These are phyloP conservation scores for Lagerstroemia speciosa DNA, from an alignment of 345 rosid genomes.

Conservation along the genomic window DNA sequence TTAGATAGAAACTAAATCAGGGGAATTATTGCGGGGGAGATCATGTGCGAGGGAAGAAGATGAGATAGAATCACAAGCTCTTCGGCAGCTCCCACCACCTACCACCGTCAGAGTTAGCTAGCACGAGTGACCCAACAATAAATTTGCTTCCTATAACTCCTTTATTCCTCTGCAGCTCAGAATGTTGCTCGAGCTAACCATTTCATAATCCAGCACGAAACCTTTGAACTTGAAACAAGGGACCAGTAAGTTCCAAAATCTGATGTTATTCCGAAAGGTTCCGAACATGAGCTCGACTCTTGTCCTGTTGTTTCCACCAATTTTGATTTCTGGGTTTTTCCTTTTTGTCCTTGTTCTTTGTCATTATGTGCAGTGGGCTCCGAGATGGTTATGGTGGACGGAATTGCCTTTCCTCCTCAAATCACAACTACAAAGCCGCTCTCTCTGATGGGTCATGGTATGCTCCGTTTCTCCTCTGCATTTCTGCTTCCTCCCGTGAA, in stretches of 20 bases:
- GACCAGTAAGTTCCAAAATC: neutral
- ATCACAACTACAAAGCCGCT: slow-evolving; percentile 51
- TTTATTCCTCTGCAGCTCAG: neutral
- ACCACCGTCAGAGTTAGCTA: slow-evolving; percentile 12
- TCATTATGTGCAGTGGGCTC: slow-evolving; percentile 44
- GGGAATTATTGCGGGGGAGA: neutral
- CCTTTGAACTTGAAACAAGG: neutral
- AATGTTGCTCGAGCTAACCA: neutral
- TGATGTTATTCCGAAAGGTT: neutral
- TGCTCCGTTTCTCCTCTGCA: neutral
- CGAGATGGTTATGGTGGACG: slow-evolving; percentile 65
- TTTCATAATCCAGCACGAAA: neutral
- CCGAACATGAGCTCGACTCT: neutral
- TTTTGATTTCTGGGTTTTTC: neutral
- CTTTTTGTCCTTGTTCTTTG: neutral
- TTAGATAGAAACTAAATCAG: neutral
- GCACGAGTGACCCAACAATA: neutral
- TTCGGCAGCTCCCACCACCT: slow-evolving; percentile 11
- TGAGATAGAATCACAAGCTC: slow-evolving; percentile 20
- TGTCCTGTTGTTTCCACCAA: neutral
- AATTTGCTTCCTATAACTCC: neutral
- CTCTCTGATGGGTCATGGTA: slow-evolving; percentile 65
- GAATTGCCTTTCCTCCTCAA: slow-evolving; percentile 57
- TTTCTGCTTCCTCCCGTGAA: neutral
- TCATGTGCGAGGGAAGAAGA: slow-evolving; percentile 1